Conservation (phyloP, 352 stramenopile species). For the Phytophthora sp. region DNA sequence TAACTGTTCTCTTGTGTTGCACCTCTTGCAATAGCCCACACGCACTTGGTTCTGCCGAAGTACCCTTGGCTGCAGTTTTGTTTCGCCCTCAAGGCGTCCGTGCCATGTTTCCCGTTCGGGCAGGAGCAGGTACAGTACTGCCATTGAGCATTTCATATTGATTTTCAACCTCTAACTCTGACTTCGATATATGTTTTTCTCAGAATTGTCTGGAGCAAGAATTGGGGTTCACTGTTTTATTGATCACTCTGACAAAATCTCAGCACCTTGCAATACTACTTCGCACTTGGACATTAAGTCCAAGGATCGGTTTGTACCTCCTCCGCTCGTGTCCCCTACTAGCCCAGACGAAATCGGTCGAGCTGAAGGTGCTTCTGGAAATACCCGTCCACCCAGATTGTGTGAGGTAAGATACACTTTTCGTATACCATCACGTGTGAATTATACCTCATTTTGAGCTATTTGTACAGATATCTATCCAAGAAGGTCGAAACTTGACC, state of each 20-base stretch:
- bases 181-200: neutral
- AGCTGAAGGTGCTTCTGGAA: neutral
- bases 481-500: constrained; percentile 23
- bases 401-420: constrained; percentile 15
- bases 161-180: neutral
- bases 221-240: constrained; percentile 12
- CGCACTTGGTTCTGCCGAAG: constrained; percentile 24
- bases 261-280: too few species aligned
- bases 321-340: constrained; percentile 13
- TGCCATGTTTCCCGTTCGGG: constrained; percentile 44
- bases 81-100: constrained; percentile 48
- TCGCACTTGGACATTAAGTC: too few species aligned
- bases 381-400: neutral
- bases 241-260: constrained; percentile 7
- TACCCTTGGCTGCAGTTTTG: constrained; percentile 45
- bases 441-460: too few species aligned
- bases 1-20: constrained; percentile 16
- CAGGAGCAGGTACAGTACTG: constrained; percentile 31
- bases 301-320: neutral
- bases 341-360: constrained; percentile 15
- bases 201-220: neutral
- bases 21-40: constrained; percentile 7
- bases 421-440: neutral
- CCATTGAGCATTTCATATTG: neutral
- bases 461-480: constrained; percentile 15